These are phyloP conservation scores for Hypoxylon crocopeplum DNA, from an alignment of 495 filamentous ascomycete genomes.

Conservation along the genomic window DNA sequence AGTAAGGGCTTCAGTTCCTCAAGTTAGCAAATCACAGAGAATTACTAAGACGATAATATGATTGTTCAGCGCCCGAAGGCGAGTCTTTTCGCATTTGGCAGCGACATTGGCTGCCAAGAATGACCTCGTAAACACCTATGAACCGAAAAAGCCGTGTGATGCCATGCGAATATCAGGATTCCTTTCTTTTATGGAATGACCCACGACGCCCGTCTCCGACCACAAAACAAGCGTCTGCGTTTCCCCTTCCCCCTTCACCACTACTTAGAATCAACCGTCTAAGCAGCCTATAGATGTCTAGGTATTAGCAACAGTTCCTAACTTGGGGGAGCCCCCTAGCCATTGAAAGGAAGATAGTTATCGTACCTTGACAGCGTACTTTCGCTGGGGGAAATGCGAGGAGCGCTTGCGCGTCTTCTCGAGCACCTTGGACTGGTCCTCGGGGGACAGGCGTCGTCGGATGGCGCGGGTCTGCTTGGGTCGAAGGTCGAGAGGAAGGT, in stretches of 20 bases:
- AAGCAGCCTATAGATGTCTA: slow-evolving; percentile 32
- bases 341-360: slow-evolving; percentile 1
- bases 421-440: slow-evolving; percentile 80
- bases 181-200: slow-evolving; percentile 44
- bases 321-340: no score
- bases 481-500: slow-evolving; percentile 94
- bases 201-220: slow-evolving; percentile 39
- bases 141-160: slow-evolving; percentile 49
- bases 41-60: neutral
- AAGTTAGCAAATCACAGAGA: slow-evolving; percentile 5
- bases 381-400: slow-evolving; percentile 96
- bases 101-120: slow-evolving; percentile 45
- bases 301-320: slow-evolving; percentile 2
- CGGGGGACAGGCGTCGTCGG: slow-evolving; percentile 86
- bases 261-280: slow-evolving; percentile 28
- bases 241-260: slow-evolving; percentile 29
- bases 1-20: no score
- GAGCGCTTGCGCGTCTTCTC: slow-evolving; percentile 93
- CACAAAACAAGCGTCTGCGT: slow-evolving; percentile 27
- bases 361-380: slow-evolving; percentile 95
- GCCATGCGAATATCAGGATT: slow-evolving; percentile 47
- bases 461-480: slow-evolving; percentile 96
- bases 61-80: slow-evolving; percentile 41
- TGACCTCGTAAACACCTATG: slow-evolving; percentile 48
- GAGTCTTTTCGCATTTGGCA: slow-evolving; percentile 44